Percentiles rank a stretch among this genome's conserved stretches.
These are phyloP conservation scores for Lachancea thermotolerans DNA, from an alignment of 805 yeast genomes.

Conservation along the genomic window DNA sequence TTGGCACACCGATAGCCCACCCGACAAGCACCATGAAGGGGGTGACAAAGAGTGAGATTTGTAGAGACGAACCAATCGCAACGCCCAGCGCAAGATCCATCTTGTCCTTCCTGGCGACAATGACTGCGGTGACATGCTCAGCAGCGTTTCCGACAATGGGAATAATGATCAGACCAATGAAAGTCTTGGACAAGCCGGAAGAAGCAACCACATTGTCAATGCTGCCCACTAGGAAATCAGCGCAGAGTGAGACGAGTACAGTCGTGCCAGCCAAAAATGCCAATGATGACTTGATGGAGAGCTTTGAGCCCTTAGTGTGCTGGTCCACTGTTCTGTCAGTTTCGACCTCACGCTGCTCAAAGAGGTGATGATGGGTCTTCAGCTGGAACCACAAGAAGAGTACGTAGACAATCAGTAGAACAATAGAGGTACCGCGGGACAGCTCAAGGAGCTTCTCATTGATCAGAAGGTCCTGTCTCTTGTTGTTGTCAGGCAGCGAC, in stretches of 20 bases:
- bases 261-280: slow-evolving; percentile 56
- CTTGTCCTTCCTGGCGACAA: slow-evolving; percentile 91
- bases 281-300: slow-evolving; percentile 51
- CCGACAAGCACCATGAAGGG: slow-evolving; percentile 93
- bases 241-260: slow-evolving; percentile 76
- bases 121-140: slow-evolving; percentile 94
- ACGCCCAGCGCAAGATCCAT: slow-evolving; percentile 98
- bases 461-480: slow-evolving; percentile 31
- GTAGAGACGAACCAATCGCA: slow-evolving; percentile 93
- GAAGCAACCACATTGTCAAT: slow-evolving; percentile 82
- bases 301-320: slow-evolving; percentile 23
- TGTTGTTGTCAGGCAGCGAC: slow-evolving; percentile 47
- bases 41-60: slow-evolving; percentile 90
- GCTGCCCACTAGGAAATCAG: slow-evolving; percentile 89
- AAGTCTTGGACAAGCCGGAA: slow-evolving; percentile 87
- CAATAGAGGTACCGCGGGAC: slow-evolving; percentile 80
- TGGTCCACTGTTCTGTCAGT: slow-evolving; percentile 32
- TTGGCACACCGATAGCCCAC: slow-evolving; percentile 87
- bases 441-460: slow-evolving; percentile 53
- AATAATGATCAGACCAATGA: slow-evolving; percentile 85
- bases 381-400: slow-evolving; percentile 83
- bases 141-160: slow-evolving; percentile 99
- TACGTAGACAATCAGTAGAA: slow-evolving; percentile 68
- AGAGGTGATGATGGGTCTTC: slow-evolving; percentile 72
- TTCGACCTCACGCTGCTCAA: slow-evolving; percentile 48